These are phyloP conservation scores for Lentinus brumalis DNA, from an alignment of 768 basidiomycete genomes.

Conservation along the genomic window DNA sequence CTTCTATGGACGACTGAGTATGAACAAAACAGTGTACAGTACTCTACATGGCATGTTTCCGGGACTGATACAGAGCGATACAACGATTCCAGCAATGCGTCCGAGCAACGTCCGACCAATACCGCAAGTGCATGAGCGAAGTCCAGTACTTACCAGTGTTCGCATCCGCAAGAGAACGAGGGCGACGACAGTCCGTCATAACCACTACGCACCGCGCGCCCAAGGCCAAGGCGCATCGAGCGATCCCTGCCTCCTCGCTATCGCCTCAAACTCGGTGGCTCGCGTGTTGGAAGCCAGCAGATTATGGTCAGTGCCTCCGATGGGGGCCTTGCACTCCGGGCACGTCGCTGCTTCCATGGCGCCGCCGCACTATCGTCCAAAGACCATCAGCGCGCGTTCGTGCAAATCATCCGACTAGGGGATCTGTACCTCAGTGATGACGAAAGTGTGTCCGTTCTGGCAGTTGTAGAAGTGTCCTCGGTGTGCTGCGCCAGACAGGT, in stretches of 20 bases:
- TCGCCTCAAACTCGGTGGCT: slow-evolving; percentile 47
- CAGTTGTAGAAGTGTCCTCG: slow-evolving; percentile 37
- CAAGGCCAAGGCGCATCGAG: slow-evolving; percentile 34
- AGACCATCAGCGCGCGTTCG: background rate
- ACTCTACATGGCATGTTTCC: too few relatives aligned
- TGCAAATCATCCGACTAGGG: background rate
- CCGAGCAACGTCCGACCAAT: too few relatives aligned
- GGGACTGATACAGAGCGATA: too few relatives aligned
- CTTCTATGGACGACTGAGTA: too few relatives aligned
- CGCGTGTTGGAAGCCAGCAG: slow-evolving; percentile 46
- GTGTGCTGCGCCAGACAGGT: slow-evolving; percentile 20
- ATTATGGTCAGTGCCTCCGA: slow-evolving; percentile 51
- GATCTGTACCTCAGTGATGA: slow-evolving; percentile 52
- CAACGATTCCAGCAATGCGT: too few relatives aligned
- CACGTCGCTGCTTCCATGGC: slow-evolving; percentile 50
- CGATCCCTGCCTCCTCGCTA: slow-evolving; percentile 39
- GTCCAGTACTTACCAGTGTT: too few relatives aligned
- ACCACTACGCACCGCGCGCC: slow-evolving; percentile 18
- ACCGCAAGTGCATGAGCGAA: too few relatives aligned
- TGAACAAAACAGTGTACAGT: too few relatives aligned
- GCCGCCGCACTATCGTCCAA: slow-evolving; percentile 53
- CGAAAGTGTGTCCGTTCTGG: slow-evolving; percentile 61
- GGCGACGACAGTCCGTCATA: background rate
- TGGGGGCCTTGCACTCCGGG: slow-evolving; percentile 56
- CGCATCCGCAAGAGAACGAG: too few relatives aligned